Percentiles rank a stretch among this genome's conserved stretches.
Evolutionary conservation across 257 asterid genomes (phyloP).

Genomic region (Fraxinus excelsior): DNA sequence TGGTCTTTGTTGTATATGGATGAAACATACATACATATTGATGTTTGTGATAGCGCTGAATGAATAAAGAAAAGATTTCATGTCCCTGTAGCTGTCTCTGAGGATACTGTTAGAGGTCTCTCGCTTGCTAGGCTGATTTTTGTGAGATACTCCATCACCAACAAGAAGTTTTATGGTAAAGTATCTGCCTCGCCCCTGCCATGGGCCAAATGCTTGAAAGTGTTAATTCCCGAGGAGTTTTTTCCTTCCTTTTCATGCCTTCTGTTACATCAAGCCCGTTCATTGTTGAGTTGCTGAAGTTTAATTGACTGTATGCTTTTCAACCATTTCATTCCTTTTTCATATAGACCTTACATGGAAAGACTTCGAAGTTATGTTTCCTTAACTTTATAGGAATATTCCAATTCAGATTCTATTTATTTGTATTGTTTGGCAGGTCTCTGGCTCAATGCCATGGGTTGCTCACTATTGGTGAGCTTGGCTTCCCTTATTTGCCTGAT

Average conservation of each 20-base stretch:
- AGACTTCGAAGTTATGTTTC: slow-evolving; percentile 9
- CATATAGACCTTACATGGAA: not conserved
- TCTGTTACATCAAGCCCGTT: not conserved
- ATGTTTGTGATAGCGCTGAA: not conserved
- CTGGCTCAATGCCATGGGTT: slow-evolving; percentile 89
- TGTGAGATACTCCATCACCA: not conserved
- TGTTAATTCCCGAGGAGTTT: not conserved
- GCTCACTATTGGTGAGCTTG: slow-evolving; percentile 98
- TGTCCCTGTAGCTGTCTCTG: not conserved
- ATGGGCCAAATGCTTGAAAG: not conserved
- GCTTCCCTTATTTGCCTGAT: slow-evolving; percentile 96
- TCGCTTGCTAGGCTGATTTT: not conserved
- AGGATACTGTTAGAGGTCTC: not conserved
- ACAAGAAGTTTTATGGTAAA: not conserved
- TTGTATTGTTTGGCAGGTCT: slow-evolving; percentile 57
- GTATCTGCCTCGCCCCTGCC: not conserved
- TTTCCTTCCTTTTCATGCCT: not conserved
- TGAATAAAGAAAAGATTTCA: not conserved
- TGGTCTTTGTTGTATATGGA: not conserved
- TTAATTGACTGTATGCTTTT: not conserved
- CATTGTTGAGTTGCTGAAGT: not conserved
- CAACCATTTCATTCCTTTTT: slow-evolving; percentile 12
- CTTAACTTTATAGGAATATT: not conserved
- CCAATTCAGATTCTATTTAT: slow-evolving; percentile 11
- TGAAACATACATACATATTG: not conserved